Conservation (phyloP, 129 eudicot species). For the Flaveria trinervia region DNA sequence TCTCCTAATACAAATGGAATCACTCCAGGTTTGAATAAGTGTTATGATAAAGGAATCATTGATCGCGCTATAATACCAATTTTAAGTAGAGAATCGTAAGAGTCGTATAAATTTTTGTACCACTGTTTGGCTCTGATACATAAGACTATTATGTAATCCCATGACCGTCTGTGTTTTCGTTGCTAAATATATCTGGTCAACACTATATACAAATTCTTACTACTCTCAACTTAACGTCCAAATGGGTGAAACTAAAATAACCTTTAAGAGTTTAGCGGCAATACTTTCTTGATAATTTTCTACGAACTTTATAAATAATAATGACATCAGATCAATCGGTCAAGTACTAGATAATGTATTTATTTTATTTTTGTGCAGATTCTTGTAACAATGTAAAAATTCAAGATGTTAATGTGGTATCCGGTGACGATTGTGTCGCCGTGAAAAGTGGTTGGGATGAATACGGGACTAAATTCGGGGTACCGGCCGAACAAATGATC, state of each 20-base stretch:
- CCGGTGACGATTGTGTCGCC: constrained; percentile 82
- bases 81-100: too few species aligned
- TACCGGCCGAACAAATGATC: constrained; percentile 61
- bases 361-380: constrained; percentile 40
- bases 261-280: too few species aligned
- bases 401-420: constrained; percentile 59
- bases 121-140: too few species aligned
- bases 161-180: too few species aligned
- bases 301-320: neutral
- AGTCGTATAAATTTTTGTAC: too few species aligned
- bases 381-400: constrained; percentile 64
- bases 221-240: too few species aligned
- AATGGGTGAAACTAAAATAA: too few species aligned
- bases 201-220: too few species aligned
- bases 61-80: too few species aligned
- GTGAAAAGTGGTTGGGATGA: constrained; percentile 91
- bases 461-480: constrained; percentile 62
- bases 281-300: neutral
- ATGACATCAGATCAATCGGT: neutral
- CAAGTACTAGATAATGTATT: neutral
- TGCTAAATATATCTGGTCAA: too few species aligned
- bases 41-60: too few species aligned
- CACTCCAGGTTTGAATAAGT: constrained; percentile 56
- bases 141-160: too few species aligned
- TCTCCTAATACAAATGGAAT: constrained; percentile 87